Base-by-base conservation (phyloP, 108 stramenopile genomes). In the Discostella stelligeroides region DNA sequence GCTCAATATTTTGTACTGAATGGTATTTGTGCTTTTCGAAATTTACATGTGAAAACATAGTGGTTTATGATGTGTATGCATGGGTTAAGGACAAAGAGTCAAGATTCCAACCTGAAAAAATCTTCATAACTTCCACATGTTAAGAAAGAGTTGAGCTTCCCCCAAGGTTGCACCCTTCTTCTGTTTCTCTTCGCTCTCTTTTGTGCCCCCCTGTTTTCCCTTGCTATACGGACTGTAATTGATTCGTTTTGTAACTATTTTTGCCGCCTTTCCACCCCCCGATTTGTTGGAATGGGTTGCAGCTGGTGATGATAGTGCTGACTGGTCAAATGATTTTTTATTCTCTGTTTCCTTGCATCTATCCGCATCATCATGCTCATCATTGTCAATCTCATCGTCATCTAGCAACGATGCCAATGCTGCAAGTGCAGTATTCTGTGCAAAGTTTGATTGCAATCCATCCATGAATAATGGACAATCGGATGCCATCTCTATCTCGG, bases 101-200 rank as follows among this genome's bases (percentile, higher is more conserved):
- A n/a, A n/a, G n/a, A n/a, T n/a, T n/a, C 53, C 45, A 17, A n/a
- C 43, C 28, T 25, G 7, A 60, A 4, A 53, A 0, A n/a, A n/a
- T n/a, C n/a, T n/a, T 82, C 57, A 87, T 49, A 86, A 40, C 63
- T 87, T 92, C 92, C 92, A 92, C 82, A 92, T 77, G 23, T 84
- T 87, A 69, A 92, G 61, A 83, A 92, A 92, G 24, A 92, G 62
- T 39, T 87, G 87, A 13, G 86, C 86, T 70, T 92, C 92, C 21
- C 86, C 85, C n/a, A 90, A 27, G 0, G 87, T 68, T 38, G 85
- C 63, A 12, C 63, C 29, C 27, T 34, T 56, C 57, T 46, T 49
- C 14, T 15, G 53, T 45, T 71, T 56, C 13, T 53, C 30, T 51
- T 42, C 68, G 45, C 49, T 69, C 40, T 70, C 45, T 27, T 39